These are phyloP conservation scores for Helenozyma baotianmanensis DNA, from an alignment of 805 yeast species.

Conservation along the genomic window DNA sequence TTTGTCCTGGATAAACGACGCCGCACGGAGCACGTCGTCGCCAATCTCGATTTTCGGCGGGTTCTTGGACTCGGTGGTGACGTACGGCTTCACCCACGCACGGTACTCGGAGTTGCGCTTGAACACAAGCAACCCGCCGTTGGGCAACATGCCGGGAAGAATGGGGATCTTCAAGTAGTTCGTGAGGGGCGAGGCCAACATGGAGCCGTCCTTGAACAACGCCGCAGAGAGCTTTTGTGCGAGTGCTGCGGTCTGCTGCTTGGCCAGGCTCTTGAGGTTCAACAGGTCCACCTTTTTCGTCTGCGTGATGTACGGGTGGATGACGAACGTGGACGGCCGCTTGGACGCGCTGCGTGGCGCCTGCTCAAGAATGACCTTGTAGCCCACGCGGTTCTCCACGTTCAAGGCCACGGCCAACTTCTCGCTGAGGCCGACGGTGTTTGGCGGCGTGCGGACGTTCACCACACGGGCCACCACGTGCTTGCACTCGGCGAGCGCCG, in stretches of 20 bases:
- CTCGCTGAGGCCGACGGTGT: conserved; percentile 49
- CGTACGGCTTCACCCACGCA: conserved; percentile 40
- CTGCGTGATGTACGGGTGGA: conserved; percentile 54
- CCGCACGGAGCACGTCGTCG: conserved; percentile 42
- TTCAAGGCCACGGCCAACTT: conserved; percentile 55
- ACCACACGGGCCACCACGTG: conserved; percentile 51
- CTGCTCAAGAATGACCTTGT: conserved; percentile 48
- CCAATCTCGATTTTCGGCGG: conserved; percentile 45
- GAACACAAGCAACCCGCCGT: conserved; percentile 58
- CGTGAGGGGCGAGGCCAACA: conserved; percentile 40
- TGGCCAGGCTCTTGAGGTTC: conserved; percentile 27
- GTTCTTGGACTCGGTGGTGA: conserved; percentile 22
- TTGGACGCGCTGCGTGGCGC: conserved; percentile 33
- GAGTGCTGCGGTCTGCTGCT: conserved; percentile 19
- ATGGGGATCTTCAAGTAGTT: conserved; percentile 50
- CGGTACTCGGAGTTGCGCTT: conserved; percentile 39
- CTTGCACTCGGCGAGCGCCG: conserved; percentile 29
- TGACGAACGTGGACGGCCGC: conserved; percentile 35
- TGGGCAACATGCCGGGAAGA: conserved; percentile 42
- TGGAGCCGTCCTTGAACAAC: conserved; percentile 15
- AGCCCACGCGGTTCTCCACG: conserved; percentile 46
- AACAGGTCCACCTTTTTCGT: conserved; percentile 28
- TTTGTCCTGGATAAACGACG: conserved; percentile 31
- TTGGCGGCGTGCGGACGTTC: conserved; percentile 27
- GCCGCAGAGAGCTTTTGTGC: conserved; percentile 16